These are phyloP conservation scores for Suillus alpinus DNA, from an alignment of 768 basidiomycete genomes.

Conservation along the genomic window DNA sequence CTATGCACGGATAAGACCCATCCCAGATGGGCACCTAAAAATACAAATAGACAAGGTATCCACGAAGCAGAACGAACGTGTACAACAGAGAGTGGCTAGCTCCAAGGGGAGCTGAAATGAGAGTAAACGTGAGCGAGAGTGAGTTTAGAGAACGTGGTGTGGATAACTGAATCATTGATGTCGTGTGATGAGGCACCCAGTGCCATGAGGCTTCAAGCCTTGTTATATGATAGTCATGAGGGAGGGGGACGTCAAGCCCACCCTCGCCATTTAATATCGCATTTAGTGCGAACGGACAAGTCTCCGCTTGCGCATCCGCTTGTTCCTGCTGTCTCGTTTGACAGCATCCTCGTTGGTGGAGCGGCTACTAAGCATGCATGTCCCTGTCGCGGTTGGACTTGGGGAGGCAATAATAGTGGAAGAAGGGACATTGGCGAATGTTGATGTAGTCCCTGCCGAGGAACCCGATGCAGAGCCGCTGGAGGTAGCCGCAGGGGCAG, in stretches of 20 bases:
- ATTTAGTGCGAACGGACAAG: slow-evolving; percentile 13
- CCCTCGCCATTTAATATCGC: neutral
- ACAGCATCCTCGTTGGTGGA: slow-evolving; percentile 11
- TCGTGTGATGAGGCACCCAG: neutral
- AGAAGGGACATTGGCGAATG: neutral
- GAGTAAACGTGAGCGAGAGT: neutral
- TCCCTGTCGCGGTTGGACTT: slow-evolving; percentile 5
- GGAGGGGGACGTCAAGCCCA: neutral
- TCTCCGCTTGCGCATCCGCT: slow-evolving; percentile 21
- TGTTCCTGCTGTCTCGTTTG: slow-evolving; percentile 19
- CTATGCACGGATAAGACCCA: neutral
- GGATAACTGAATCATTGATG: neutral
- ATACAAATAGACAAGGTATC: neutral
- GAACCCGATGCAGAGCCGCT: slow-evolving; percentile 17
- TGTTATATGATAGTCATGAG: neutral
- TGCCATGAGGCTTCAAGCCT: neutral
- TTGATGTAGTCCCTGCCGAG: neutral
- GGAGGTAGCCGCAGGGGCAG: slow-evolving; percentile 8
- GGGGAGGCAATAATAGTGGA: neutral
- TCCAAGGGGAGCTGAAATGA: neutral
- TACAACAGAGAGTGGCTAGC: neutral
- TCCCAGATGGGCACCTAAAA: neutral
- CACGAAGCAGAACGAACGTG: neutral
- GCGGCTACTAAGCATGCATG: slow-evolving; percentile 19
- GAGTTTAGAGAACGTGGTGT: neutral